Percentiles rank a stretch among this genome's conserved stretches.
Evolutionary conservation across 306 rosid genomes (phyloP).

Genomic region (Glycyrrhiza uralensis): DNA sequence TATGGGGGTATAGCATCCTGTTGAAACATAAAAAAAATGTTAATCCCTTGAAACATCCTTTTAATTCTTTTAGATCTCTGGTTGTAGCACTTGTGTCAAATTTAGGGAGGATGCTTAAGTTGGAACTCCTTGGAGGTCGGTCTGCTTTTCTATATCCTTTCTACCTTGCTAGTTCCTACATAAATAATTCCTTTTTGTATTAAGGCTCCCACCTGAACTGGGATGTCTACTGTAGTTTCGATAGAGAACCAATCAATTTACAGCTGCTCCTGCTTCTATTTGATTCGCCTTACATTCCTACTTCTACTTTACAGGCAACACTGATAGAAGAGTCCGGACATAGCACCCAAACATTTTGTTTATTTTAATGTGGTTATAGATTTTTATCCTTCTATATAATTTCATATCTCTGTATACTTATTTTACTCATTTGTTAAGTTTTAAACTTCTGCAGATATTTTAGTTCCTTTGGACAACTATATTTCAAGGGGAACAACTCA

Average conservation of each 20-base stretch:
- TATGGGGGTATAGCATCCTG: too few relatives aligned
- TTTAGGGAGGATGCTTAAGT: not conserved
- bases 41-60: not conserved
- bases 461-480: conserved; percentile 95
- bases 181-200: not conserved
- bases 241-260: not conserved
- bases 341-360: not conserved
- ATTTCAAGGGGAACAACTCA: conserved; percentile 87
- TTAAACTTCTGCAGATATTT: conserved; percentile 55
- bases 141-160: not conserved
- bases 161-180: not conserved
- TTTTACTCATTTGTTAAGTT: not conserved
- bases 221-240: not conserved
- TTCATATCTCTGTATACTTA: not conserved
- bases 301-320: not conserved
- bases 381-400: not conserved
- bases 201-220: not conserved
- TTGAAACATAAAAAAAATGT: too few relatives aligned
- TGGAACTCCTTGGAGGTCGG: not conserved
- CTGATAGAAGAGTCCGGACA: not conserved
- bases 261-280: not conserved
- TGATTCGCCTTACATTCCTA: too few relatives aligned
- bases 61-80: not conserved
- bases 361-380: not conserved
- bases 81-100: not conserved